Conservation (phyloP, 2,329 filamentous ascomycete species). For the Scleromitrula shiraiana region DNA sequence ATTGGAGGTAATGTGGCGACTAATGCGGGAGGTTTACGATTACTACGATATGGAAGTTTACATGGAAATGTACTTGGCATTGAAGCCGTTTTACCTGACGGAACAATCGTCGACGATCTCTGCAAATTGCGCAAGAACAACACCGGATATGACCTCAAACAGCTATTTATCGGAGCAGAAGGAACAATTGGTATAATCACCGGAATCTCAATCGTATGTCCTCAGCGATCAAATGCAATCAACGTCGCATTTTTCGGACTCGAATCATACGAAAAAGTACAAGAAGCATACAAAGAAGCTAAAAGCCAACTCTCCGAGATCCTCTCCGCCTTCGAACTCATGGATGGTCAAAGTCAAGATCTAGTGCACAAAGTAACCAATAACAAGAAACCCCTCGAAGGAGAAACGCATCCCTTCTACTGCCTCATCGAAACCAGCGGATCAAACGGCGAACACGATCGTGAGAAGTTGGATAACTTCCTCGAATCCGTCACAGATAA, state of each 20-base stretch:
- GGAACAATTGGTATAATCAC: conserved; percentile 95
- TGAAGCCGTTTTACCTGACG: conserved; percentile 88
- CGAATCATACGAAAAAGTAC: conserved; percentile 82
- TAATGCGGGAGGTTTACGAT: conserved; percentile 84
- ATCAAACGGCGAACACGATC: conserved; percentile 88
- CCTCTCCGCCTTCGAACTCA: conserved; percentile 93
- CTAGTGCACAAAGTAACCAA: conserved; percentile 68
- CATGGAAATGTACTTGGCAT: conserved; percentile 90
- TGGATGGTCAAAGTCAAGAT: conserved; percentile 79
- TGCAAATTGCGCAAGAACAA: conserved; percentile 93
- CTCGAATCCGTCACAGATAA: conserved; percentile 86
- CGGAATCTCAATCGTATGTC: conserved; percentile 79
- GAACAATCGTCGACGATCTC: conserved; percentile 84
- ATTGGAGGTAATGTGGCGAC: conserved; percentile 94
- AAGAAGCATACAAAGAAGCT: conserved; percentile 77
- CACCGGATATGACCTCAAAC: conserved; percentile 95
- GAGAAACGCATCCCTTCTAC: conserved; percentile 86
- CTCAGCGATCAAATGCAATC: conserved; percentile 76
- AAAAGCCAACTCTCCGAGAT: conserved; percentile 91
- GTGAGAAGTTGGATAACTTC: conserved; percentile 82
- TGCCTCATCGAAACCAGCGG: conserved; percentile 95
- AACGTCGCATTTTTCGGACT: conserved; percentile 95
- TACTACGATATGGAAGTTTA: conserved; percentile 87
- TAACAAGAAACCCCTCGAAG: conserved; percentile 73
- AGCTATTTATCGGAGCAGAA: conserved; percentile 92